Conservation (phyloP, 768 basidiomycete species). For the Trametes meyenii region DNA sequence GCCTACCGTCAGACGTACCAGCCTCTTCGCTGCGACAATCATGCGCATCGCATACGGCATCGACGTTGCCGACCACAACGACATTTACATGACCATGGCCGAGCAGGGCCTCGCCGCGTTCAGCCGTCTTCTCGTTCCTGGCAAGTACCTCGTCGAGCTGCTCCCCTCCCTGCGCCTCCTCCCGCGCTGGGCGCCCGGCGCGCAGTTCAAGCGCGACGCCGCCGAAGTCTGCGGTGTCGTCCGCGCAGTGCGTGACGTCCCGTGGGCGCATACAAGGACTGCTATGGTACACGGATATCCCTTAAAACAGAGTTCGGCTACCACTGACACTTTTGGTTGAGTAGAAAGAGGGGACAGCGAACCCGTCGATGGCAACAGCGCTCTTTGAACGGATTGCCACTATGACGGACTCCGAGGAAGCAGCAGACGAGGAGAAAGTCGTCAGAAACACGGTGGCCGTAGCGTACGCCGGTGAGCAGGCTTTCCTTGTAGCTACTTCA, state of each 20-base stretch:
- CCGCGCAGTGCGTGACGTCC: conserved; percentile 10
- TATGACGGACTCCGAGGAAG: not conserved
- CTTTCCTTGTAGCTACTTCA: not conserved
- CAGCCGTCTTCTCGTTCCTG: not conserved
- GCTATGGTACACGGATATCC: conserved; percentile 18
- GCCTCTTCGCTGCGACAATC: not conserved
- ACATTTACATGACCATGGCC: not conserved
- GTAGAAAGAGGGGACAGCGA: conserved; percentile 6
- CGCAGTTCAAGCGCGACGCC: conserved; percentile 20
- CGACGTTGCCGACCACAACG: not conserved
- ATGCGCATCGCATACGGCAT: not conserved
- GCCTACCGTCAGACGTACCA: not conserved
- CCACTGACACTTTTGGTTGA: not conserved
- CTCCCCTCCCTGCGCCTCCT: conserved; percentile 19
- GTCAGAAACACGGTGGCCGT: conserved; percentile 3
- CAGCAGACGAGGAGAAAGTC: not conserved
- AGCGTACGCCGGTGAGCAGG: conserved; percentile 16
- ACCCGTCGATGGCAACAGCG: conserved; percentile 6
- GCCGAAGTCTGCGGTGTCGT: not conserved
- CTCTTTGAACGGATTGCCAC: not conserved
- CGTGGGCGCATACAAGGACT: conserved; percentile 19
- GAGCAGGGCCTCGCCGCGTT: not conserved
- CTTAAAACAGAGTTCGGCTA: too few species aligned
- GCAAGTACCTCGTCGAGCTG: conserved; percentile 13
- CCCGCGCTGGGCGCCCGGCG: conserved; percentile 24